These are phyloP conservation scores for Plasmodium yoelii DNA, from an alignment of 169 alveolate species.

Conservation along the genomic window DNA sequence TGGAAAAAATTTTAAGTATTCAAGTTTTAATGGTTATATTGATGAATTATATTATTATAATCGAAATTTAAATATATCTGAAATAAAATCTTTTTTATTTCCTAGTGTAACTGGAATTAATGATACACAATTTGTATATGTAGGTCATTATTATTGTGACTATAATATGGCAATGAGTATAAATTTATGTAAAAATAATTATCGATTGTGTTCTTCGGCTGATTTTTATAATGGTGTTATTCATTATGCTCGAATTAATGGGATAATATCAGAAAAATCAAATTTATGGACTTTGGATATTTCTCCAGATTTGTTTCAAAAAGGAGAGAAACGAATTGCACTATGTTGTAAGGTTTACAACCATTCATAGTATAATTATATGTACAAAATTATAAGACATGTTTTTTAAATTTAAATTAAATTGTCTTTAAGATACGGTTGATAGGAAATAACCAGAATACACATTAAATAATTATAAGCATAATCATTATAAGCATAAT, in stretches of 20 bases:
- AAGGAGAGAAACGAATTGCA: constrained; percentile 54
- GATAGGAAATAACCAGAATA: too few relatives aligned
- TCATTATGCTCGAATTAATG: constrained; percentile 84
- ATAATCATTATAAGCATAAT: too few relatives aligned
- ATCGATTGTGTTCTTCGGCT: constrained; percentile 79
- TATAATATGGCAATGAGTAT: constrained; percentile 75
- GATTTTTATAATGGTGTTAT: constrained; percentile 83
- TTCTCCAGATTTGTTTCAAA: constrained; percentile 18
- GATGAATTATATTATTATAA: constrained; percentile 53
- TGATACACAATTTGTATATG: constrained; percentile 58
- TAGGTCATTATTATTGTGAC: constrained; percentile 78
- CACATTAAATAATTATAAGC: too few relatives aligned
- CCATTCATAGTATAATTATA: not conserved
- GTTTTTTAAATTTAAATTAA: too few relatives aligned
- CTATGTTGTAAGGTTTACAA: constrained; percentile 36
- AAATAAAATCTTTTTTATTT: constrained; percentile 42
- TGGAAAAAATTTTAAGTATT: constrained; percentile 36
- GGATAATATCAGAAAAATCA: constrained; percentile 80
- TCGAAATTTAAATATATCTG: constrained; percentile 19
- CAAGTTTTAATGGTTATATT: constrained; percentile 57
- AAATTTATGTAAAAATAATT: constrained; percentile 80
- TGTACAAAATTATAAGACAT: not conserved
- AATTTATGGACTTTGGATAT: constrained; percentile 81
- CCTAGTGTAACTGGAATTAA: constrained; percentile 46
- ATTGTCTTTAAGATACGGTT: too few relatives aligned